Evolutionary conservation across 177 flowering plant genomes (phyloP).

Genomic region (Vitis hybrid): DNA sequence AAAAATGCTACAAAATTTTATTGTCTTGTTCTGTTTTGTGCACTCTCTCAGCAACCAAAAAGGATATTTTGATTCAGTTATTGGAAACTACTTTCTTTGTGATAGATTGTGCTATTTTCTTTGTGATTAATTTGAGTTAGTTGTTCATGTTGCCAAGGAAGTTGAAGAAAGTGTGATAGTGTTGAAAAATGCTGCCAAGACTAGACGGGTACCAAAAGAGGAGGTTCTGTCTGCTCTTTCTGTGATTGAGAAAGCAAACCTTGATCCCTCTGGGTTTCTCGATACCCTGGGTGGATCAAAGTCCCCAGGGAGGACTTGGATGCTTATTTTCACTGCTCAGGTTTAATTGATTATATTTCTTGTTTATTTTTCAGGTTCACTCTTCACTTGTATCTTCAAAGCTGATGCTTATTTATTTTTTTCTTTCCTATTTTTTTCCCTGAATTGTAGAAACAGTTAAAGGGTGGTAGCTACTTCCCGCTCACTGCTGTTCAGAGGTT

Average conservation of each 20-base stretch:
- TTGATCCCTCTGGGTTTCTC: conserved; percentile 71
- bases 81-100: neutral
- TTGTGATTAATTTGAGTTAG: neutral
- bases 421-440: neutral
- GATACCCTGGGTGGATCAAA: conserved; percentile 78
- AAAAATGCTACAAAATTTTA: too few relatives aligned
- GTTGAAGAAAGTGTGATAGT: conserved; percentile 73
- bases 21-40: too few relatives aligned
- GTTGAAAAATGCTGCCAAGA: conserved; percentile 83
- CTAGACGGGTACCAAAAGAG: conserved; percentile 57
- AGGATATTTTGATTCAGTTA: too few relatives aligned
- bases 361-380: neutral
- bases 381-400: neutral
- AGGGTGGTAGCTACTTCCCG: conserved; percentile 81
- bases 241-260: conserved; percentile 75
- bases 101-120: neutral
- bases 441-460: conserved; percentile 50
- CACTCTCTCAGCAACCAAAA: too few relatives aligned
- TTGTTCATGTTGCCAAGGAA: conserved; percentile 39
- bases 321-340: conserved; percentile 91
- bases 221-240: conserved; percentile 70
- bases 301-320: conserved; percentile 97
- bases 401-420: neutral
- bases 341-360: conserved; percentile 26
- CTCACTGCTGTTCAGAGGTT: conserved; percentile 95